Evolutionary conservation across 1,284 basidiomycete species (phyloP), one percentile per base, ranked within the genome.

Genomic region (Marasmius oreades): DNA sequence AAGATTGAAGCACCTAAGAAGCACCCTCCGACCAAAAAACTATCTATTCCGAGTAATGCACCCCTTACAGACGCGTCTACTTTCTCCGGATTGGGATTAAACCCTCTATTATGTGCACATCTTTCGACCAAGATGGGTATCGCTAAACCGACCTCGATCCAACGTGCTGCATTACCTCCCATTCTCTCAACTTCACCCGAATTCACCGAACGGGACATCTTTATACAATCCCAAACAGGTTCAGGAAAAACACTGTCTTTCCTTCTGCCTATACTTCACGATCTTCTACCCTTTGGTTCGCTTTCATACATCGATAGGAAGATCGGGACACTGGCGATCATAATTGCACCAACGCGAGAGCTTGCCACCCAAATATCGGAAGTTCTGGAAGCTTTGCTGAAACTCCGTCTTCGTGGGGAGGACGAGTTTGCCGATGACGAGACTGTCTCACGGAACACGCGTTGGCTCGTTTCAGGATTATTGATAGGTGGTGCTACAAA

Each of bases 241-340:
- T 98, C 95, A 0, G 97, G 97, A 64, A 99, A 99, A 75, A 99
- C 96, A 0, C 77, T 99, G 22, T 85, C 96, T 2, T 99, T 93
- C 74, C 83, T 99, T 16, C 83, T 99, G 3, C 97, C 97, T 18
- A 95, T 99, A 69, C 82, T 99, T 39, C 94, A 99, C 64, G 93
- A 96, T 67, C 85, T 97, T 43, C 81, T 99, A 26, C 93, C 94
- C 0, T 79, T 99, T 34, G 92, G 93, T 55, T 83, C 86, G 16
- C 79, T 86, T 20, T 94, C 92, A 1, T 94, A 93, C 67, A 94
- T 96, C 64, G 93, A 96, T 72, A 82, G 83, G 70, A 70, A 82
- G 1, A 93, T 95, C 63, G 97, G 97, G 16, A 98, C 97, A 0
- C 80, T 99, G 16, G 95, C 95, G 1, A 86, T 98, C 59, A 91